phyloP scores from a whole-genome alignment of 2,329 filamentous ascomycete genomes.

The Escovopsis sp. region DNA sequence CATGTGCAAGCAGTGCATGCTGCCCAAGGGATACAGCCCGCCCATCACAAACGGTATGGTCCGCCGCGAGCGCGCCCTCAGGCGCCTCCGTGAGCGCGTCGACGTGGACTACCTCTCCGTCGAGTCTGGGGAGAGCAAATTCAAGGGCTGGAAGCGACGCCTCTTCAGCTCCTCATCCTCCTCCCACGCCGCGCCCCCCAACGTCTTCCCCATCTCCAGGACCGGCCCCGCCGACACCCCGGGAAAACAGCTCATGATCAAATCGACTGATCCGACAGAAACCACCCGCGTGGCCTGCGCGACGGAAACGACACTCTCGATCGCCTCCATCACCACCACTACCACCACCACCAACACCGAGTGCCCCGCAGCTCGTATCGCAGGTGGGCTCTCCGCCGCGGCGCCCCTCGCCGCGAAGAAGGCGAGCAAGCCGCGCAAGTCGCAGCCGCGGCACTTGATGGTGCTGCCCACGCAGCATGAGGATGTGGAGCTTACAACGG shows the following conservation, averaged over 20 bases:
- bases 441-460: conserved; percentile 15
- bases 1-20: conserved; percentile 70
- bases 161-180: conserved; percentile 15
- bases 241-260: conserved; percentile 9
- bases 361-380: conserved; percentile 2
- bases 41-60: conserved; percentile 77
- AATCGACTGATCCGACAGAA: conserved; percentile 1
- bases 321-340: not conserved
- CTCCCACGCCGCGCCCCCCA: not conserved
- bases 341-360: too few relatives aligned
- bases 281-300: not conserved
- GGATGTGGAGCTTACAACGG: conserved; percentile 14
- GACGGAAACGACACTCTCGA: not conserved
- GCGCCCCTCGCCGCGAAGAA: conserved; percentile 8
- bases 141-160: conserved; percentile 21
- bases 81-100: conserved; percentile 41
- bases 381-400: conserved; percentile 6
- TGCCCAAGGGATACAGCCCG: conserved; percentile 53
- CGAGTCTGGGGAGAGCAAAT: conserved; percentile 18
- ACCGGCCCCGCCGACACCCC: too few relatives aligned
- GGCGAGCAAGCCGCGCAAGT: conserved; percentile 12
- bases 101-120: conserved; percentile 24
- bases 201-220: not conserved
- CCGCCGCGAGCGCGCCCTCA: conserved; percentile 56
- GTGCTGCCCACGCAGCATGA: conserved; percentile 23